Percentiles rank a stretch among this genome's conserved stretches.
These are phyloP conservation scores for Pisolithus tinctorius DNA, from an alignment of 768 basidiomycete species.

Conservation along the genomic window DNA sequence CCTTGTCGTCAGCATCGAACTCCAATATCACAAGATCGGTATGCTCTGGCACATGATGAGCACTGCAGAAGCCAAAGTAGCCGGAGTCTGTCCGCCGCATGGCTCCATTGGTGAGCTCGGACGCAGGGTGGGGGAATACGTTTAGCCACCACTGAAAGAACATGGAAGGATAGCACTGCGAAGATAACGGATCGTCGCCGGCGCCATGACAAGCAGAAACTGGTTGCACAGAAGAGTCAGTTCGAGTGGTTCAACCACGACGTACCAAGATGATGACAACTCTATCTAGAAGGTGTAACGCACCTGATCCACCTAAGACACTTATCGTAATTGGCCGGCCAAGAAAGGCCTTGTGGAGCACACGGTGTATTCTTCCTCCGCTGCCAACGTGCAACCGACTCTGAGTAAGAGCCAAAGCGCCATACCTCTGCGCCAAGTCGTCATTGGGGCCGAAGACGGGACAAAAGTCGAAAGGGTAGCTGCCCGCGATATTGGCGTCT, in stretches of 20 bases:
- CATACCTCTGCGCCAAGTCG: conserved; percentile 71
- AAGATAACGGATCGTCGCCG: conserved; percentile 82
- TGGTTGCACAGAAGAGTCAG: conserved; percentile 22
- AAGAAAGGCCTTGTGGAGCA: conserved; percentile 75
- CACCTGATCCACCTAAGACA: conserved; percentile 84
- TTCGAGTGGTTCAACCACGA: background rate
- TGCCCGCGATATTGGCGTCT: conserved; percentile 25
- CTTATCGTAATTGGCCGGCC: conserved; percentile 88
- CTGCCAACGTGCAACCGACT: conserved; percentile 75
- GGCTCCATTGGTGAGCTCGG: conserved; percentile 96
- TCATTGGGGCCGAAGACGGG: conserved; percentile 83
- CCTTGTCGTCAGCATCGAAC: conserved; percentile 84
- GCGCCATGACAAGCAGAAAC: conserved; percentile 93
- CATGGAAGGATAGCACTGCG: conserved; percentile 84
- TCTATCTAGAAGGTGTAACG: conserved; percentile 16
- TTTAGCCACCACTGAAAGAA: conserved; percentile 98
- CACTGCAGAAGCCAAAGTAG: conserved; percentile 93
- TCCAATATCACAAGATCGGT: conserved; percentile 95
- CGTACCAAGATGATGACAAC: background rate
- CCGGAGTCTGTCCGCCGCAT: conserved; percentile 87
- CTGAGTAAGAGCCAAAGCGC: conserved; percentile 64
- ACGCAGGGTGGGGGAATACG: conserved; percentile 97
- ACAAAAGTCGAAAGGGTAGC: conserved; percentile 85
- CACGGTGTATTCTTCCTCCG: conserved; percentile 72
- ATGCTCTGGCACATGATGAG: conserved; percentile 88